Evolutionary conservation across 1,139 yeast genomes (phyloP).

Genomic region (Yamadazyma conglobata): DNA sequence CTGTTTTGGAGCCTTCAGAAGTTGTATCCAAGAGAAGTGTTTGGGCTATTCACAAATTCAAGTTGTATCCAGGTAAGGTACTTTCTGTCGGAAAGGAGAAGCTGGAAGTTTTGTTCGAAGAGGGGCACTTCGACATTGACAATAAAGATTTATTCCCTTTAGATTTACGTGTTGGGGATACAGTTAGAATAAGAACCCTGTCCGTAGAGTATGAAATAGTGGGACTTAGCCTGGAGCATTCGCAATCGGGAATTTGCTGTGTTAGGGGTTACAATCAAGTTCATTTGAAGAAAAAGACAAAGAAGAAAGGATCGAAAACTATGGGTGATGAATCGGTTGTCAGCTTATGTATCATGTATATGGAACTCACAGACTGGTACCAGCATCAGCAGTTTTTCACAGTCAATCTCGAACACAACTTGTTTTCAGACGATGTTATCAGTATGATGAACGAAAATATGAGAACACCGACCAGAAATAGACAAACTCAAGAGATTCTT

Average conservation of each 20-base stretch:
- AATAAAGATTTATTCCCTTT: constrained; percentile 29
- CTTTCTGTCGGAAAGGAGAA: constrained; percentile 17
- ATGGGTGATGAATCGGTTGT: constrained; percentile 14
- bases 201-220: constrained; percentile 31
- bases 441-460: constrained; percentile 10
- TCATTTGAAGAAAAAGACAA: constrained; percentile 20
- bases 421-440: constrained; percentile 6
- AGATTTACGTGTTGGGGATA: constrained; percentile 39
- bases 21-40: constrained; percentile 24
- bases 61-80: constrained; percentile 33
- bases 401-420: constrained; percentile 3
- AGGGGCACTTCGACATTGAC: constrained; percentile 27
- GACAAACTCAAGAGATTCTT: constrained; percentile 13
- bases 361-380: constrained; percentile 43
- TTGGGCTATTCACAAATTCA: constrained; percentile 37
- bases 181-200: constrained; percentile 16
- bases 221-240: constrained; percentile 32
- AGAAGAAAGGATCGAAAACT: constrained; percentile 5
- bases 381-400: constrained; percentile 32
- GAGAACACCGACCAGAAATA: constrained; percentile 14
- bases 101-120: constrained; percentile 33
- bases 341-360: constrained; percentile 20
- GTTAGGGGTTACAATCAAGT: constrained; percentile 58
- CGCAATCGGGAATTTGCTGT: constrained; percentile 35
- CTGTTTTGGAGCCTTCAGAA: constrained; percentile 17